Conservation (phyloP, 495 filamentous ascomycete genomes). For the Halenospora varia region DNA sequence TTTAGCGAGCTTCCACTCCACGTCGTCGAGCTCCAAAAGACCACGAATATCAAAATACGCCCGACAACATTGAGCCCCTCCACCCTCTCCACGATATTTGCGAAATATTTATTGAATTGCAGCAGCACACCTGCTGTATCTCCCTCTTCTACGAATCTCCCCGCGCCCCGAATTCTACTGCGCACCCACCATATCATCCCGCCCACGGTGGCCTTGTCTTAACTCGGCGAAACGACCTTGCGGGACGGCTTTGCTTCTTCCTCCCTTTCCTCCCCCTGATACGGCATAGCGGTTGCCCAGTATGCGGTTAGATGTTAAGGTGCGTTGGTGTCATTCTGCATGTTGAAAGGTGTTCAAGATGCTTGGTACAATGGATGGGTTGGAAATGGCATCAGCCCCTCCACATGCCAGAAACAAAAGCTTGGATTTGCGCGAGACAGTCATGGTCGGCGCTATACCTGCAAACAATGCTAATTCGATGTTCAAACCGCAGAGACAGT, state of each 20-base stretch:
- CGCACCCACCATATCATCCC: background rate
- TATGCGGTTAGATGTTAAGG: conserved; percentile 92
- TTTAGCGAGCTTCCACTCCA: conserved; percentile 6
- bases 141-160: background rate
- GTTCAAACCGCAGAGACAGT: conserved; percentile 58
- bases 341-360: background rate
- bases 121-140: background rate
- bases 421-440: conserved; percentile 9
- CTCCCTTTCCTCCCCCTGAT: conserved; percentile 2
- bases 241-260: conserved; percentile 17
- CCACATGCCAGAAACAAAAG: conserved; percentile 6
- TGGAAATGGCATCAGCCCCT: background rate
- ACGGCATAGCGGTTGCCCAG: conserved; percentile 36
- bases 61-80: background rate
- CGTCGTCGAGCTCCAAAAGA: conserved; percentile 22
- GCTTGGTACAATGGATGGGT: background rate
- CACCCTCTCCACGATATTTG: background rate
- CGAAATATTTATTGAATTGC: background rate
- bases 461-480: conserved; percentile 18
- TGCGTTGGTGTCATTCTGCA: conserved; percentile 38
- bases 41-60: conserved; percentile 16
- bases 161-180: background rate
- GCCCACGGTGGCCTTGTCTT: background rate
- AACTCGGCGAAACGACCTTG: conserved; percentile 8
- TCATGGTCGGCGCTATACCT: conserved; percentile 20